These are phyloP conservation scores for Endothia cerciana DNA, from an alignment of 2,329 filamentous ascomycete species.

Conservation along the genomic window DNA sequence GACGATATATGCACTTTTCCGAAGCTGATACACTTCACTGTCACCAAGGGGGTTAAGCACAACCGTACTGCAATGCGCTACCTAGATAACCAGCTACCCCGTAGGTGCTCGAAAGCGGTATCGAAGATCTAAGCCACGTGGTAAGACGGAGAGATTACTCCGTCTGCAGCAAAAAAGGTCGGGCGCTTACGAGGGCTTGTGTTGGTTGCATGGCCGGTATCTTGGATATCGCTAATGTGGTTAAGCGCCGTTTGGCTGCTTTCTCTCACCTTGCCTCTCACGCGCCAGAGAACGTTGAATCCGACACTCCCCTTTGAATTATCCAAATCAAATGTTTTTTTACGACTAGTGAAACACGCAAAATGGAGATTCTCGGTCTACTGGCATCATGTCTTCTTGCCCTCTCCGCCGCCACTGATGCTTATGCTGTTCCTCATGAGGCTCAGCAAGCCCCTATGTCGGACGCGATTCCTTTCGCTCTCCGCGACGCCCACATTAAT, in stretches of 20 bases:
- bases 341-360: neutral
- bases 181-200: neutral
- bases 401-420: neutral
- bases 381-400: neutral
- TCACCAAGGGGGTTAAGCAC: no score
- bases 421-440: neutral
- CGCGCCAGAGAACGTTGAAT: neutral
- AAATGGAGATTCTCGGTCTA: neutral
- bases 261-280: neutral
- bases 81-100: neutral
- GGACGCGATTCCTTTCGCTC: constrained; percentile 1
- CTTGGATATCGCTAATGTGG: neutral
- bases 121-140: neutral
- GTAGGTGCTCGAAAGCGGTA: neutral
- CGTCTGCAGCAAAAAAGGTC: neutral
- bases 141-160: constrained; percentile 1
- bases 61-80: neutral
- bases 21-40: no score
- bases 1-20: no score
- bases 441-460: constrained; percentile 2
- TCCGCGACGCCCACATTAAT: constrained; percentile 23
- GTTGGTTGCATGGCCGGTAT: neutral
- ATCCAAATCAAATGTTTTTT: neutral
- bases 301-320: neutral
- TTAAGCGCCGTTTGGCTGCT: neutral